Conservation (phyloP, 768 basidiomycete genomes). For the Gloeostereum incarnatum region DNA sequence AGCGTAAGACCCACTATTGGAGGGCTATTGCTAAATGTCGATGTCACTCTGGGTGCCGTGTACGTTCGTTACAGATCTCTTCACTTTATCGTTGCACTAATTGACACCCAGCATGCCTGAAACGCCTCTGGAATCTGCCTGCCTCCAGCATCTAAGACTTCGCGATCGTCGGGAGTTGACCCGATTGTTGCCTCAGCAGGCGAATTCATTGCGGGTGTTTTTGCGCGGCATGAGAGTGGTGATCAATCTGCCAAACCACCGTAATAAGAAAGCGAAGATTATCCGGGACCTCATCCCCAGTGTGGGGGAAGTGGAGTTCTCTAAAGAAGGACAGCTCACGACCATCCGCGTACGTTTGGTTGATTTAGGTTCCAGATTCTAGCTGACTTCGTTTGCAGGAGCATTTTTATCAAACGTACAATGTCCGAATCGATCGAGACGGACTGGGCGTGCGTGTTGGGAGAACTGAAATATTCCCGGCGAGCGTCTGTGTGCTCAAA, state of each 20-base stretch:
- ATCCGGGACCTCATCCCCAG: constrained; percentile 19
- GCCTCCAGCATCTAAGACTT: constrained; percentile 11
- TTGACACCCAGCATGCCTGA: constrained; percentile 15
- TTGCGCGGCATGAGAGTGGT: constrained; percentile 19
- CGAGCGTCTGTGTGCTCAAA: constrained; percentile 15
- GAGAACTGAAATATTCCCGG: constrained; percentile 18
- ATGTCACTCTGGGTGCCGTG: constrained; percentile 31
- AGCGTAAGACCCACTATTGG: constrained; percentile 30
- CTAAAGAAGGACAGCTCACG: constrained; percentile 14
- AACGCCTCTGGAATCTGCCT: constrained; percentile 13
- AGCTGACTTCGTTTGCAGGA: constrained; percentile 10
- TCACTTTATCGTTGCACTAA: constrained; percentile 1
- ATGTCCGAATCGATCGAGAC: constrained; percentile 11
- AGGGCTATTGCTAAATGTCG: constrained; percentile 29
- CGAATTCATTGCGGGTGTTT: constrained; percentile 16
- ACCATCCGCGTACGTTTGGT: constrained; percentile 16
- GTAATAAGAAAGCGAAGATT: constrained; percentile 13
- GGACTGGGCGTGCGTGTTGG: constrained; percentile 19
- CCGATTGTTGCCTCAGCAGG: background rate
- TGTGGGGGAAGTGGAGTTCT: constrained; percentile 17
- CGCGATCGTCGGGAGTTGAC: constrained; percentile 12
- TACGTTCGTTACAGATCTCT: constrained; percentile 10
- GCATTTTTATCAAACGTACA: constrained; percentile 16
- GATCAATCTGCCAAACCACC: constrained; percentile 11
- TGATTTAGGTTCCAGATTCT: background rate